Evolutionary conservation across 2,329 filamentous ascomycete species (phyloP).

Genomic region (Alternaria ethzedia): DNA sequence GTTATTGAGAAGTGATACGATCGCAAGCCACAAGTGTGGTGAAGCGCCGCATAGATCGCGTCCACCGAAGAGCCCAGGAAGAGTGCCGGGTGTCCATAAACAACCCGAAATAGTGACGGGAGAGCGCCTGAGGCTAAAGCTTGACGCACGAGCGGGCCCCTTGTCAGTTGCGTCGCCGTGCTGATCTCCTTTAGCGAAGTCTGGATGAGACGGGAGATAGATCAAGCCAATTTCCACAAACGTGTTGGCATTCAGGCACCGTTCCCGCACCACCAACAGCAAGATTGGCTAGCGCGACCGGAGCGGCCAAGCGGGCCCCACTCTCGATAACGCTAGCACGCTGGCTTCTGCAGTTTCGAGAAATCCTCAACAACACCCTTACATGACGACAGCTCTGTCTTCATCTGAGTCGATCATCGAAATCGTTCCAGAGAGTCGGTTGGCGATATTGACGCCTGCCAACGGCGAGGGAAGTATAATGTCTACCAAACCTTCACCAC

Average conservation of each 20-base stretch:
- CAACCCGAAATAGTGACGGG: slow-evolving; percentile 21
- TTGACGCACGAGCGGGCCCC: slow-evolving; percentile 16
- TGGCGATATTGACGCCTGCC: background rate
- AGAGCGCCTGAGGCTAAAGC: slow-evolving; percentile 24
- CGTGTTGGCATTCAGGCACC: slow-evolving; percentile 7
- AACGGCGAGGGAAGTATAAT: background rate
- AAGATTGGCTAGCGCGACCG: background rate
- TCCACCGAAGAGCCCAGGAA: slow-evolving; percentile 4
- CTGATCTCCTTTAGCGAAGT: slow-evolving; percentile 8
- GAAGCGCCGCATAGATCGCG: slow-evolving; percentile 4
- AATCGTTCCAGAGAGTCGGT: background rate
- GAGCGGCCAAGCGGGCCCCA: background rate
- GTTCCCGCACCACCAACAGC: slow-evolving; percentile 2
- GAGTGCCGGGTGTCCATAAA: background rate
- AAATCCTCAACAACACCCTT: slow-evolving; percentile 8
- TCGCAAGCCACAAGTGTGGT: slow-evolving; percentile 5
- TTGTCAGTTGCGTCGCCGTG: slow-evolving; percentile 3
- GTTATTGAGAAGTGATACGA: slow-evolving; percentile 6
- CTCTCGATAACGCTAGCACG: background rate
- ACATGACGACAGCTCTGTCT: slow-evolving; percentile 1
- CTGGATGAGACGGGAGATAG: slow-evolving; percentile 14
- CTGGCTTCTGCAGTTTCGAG: slow-evolving; percentile 1
- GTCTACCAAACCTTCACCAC: background rate
- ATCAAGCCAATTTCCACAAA: slow-evolving; percentile 5
- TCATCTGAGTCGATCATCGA: background rate